Percentiles rank a stretch among this genome's conserved stretches.
These are phyloP conservation scores for Termitomyces sp. DNA, from an alignment of 768 basidiomycete species.

Conservation along the genomic window DNA sequence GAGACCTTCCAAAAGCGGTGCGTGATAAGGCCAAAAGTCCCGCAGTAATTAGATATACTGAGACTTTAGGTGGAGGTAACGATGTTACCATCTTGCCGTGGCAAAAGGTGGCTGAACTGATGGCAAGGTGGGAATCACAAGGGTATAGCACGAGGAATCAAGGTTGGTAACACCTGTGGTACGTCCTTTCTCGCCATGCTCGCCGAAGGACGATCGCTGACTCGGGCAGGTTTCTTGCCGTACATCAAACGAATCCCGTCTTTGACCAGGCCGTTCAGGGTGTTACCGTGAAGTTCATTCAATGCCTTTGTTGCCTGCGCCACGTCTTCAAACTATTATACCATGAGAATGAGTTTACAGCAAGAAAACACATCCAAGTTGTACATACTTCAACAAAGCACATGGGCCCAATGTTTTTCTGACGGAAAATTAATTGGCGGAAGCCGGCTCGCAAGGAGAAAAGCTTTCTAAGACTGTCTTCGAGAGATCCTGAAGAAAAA, in stretches of 20 bases:
- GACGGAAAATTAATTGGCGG: too few relatives aligned
- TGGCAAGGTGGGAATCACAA: slow-evolving; percentile 19
- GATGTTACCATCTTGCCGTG: slow-evolving; percentile 35
- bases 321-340: slow-evolving; percentile 82
- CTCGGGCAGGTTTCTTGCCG: slow-evolving; percentile 89
- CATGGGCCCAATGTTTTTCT: too few relatives aligned
- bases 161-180: background rate
- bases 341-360: slow-evolving; percentile 9
- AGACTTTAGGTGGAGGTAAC: too few relatives aligned
- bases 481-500: too few relatives aligned
- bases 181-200: slow-evolving; percentile 34
- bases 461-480: too few relatives aligned
- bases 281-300: slow-evolving; percentile 86
- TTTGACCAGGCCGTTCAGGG: slow-evolving; percentile 85
- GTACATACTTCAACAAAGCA: too few relatives aligned
- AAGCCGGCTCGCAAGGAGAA: too few relatives aligned
- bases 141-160: background rate
- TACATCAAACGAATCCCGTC: slow-evolving; percentile 94
- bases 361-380: too few relatives aligned
- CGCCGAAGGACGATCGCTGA: slow-evolving; percentile 71
- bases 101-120: slow-evolving; percentile 18
- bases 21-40: too few relatives aligned
- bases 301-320: slow-evolving; percentile 77
- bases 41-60: too few relatives aligned
- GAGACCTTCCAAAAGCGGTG: too few relatives aligned